Percentiles rank a stretch among this genome's conserved stretches.
Conservation (phyloP, 805 yeast species). For the Metschnikowia colocasiae region DNA sequence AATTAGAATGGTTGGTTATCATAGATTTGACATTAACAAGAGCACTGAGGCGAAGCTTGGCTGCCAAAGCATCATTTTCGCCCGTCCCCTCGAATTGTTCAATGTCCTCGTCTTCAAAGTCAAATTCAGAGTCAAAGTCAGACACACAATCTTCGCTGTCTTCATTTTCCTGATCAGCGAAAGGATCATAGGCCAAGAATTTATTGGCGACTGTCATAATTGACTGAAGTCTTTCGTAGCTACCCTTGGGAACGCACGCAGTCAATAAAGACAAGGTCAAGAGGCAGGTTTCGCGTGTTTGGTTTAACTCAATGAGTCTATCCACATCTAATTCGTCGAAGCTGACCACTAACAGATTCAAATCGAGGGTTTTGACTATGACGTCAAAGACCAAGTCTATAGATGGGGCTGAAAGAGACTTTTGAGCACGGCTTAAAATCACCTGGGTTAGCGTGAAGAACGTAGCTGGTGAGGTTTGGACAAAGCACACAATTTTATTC, state of each 20-base stretch:
- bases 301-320: slow-evolving; percentile 39
- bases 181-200: slow-evolving; percentile 33
- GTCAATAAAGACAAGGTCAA: slow-evolving; percentile 37
- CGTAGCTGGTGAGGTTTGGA: slow-evolving; percentile 1
- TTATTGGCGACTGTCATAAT: slow-evolving; percentile 19
- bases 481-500: neutral
- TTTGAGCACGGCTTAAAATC: slow-evolving; percentile 8
- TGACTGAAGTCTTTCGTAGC: slow-evolving; percentile 6
- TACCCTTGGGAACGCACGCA: slow-evolving; percentile 15
- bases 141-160: slow-evolving; percentile 25
- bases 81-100: slow-evolving; percentile 37
- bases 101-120: slow-evolving; percentile 40
- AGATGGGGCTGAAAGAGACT: slow-evolving; percentile 5
- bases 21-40: slow-evolving; percentile 40
- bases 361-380: slow-evolving; percentile 6
- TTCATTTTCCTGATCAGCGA: slow-evolving; percentile 13
- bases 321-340: slow-evolving; percentile 43
- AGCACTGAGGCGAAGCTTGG: slow-evolving; percentile 60
- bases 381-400: slow-evolving; percentile 6
- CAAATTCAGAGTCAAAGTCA: slow-evolving; percentile 21
- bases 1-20: slow-evolving; percentile 34
- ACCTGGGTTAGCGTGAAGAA: slow-evolving; percentile 13
- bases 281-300: slow-evolving; percentile 50
- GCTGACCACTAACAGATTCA: slow-evolving; percentile 10
- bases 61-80: slow-evolving; percentile 44